Base-by-base conservation (phyloP, 2,329 filamentous ascomycete genomes). In the Didymella segeticola region DNA sequence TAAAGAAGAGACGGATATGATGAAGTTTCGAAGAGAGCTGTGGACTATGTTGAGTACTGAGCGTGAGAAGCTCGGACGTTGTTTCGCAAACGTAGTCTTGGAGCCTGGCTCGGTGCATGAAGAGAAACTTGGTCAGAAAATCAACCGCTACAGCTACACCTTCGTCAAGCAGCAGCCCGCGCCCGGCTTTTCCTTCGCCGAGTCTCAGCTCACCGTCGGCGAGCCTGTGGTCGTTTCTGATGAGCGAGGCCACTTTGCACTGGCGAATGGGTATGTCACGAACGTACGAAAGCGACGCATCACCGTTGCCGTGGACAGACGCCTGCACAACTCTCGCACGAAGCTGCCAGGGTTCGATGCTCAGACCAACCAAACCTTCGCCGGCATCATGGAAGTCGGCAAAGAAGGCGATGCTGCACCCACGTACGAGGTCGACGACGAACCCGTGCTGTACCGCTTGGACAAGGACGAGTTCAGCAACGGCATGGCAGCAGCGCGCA, bases 401-500 rank as follows among this genome's bases (percentile, higher is more conserved):
- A 80, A 80, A 5, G 82, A 86, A 63, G 84, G 70, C 12, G 67
- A 69, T 15, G 37, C 57, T n/a, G 22, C 47, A 5, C 36, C 48
- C n/a, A 22, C 61, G 5, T 39, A 58, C 68, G 55, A 80, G 79
- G 29, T 77, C 1, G 79, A 81, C 53, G 79, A 81, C 51, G 73
- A 82, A 4, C 84, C 84, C 4, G 77, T 89, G 5, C 81, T 86
- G 42, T 99, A 96, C 67, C 89, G 95, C 20, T 80, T 99, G 4
- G 95, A 99, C 76, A 97, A 97, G 72, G 95, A 99, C 67, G 95
- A 99, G 70, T 99, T 99, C 75, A 96, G 91, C 76, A 98, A 96
- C 67, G 95, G 95, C 52, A 96, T 99, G 91, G 92, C 95, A 3
- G 89, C 89, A 25, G 90, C 96, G 38, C 87, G 95, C 47, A 97